Conservation (phyloP, 441 rosid genomes). For the Dalechampia spathulata region DNA sequence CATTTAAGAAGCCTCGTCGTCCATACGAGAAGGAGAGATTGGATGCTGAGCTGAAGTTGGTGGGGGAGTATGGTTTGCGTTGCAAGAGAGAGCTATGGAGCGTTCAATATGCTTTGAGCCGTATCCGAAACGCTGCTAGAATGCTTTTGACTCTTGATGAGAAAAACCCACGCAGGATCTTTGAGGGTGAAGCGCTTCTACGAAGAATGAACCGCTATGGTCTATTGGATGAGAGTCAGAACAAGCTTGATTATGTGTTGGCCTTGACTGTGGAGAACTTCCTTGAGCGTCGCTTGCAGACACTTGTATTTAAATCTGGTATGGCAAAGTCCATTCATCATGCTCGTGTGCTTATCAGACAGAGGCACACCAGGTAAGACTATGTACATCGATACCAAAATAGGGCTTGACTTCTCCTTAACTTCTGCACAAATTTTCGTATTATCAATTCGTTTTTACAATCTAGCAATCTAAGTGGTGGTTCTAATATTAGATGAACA, state of each 20-base stretch:
- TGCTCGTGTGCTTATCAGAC: slow-evolving; percentile 58
- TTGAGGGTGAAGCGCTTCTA: slow-evolving; percentile 84
- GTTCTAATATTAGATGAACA: no score
- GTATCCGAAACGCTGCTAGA: slow-evolving; percentile 80
- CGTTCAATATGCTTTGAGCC: slow-evolving; percentile 77
- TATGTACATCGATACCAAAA: no score
- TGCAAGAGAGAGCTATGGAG: slow-evolving; percentile 93
- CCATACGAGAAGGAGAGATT: slow-evolving; percentile 91
- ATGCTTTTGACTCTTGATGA: slow-evolving; percentile 80
- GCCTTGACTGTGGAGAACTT: slow-evolving; percentile 81
- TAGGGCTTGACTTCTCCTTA: no score
- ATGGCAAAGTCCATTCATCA: slow-evolving; percentile 90
- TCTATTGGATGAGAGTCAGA: slow-evolving; percentile 10
- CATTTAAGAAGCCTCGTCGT: slow-evolving; percentile 90
- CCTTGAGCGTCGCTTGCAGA: slow-evolving; percentile 76
- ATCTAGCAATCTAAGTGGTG: no score
- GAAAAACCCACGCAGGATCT: slow-evolving; percentile 69
- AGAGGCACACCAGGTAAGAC: slow-evolving; percentile 10
- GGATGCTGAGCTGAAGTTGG: slow-evolving; percentile 77
- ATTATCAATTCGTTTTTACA: no score
- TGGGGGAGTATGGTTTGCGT: slow-evolving; percentile 76
- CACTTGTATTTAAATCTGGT: slow-evolving; percentile 76
- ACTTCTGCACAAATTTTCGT: no score
- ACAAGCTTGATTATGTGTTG: slow-evolving; percentile 76
- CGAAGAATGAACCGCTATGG: slow-evolving; percentile 80